These are phyloP conservation scores for Chaetomium sp. DNA, from an alignment of 2,329 filamentous ascomycete species.

Conservation along the genomic window DNA sequence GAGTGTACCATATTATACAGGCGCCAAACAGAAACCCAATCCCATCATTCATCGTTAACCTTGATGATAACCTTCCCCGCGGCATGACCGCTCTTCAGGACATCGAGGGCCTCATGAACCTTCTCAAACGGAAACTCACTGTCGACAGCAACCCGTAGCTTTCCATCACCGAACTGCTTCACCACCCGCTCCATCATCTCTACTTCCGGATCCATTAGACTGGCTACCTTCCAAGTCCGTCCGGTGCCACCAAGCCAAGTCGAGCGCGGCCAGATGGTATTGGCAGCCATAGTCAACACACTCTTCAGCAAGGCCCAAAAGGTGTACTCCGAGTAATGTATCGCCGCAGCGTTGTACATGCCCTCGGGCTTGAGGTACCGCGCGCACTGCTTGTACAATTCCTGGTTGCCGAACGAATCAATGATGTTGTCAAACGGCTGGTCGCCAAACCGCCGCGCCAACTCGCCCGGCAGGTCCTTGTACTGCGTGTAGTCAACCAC, in stretches of 20 bases:
- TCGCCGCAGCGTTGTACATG: constrained; percentile 34
- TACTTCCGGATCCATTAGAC: constrained; percentile 37
- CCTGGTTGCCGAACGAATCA: constrained; percentile 53
- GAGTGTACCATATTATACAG: background rate
- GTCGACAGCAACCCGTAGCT: constrained; percentile 30
- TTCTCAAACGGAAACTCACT: constrained; percentile 39
- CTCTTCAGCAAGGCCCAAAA: constrained; percentile 35
- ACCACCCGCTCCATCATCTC: constrained; percentile 37
- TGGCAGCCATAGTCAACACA: constrained; percentile 30
- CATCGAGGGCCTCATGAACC: constrained; percentile 37
- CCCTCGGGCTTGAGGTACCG: constrained; percentile 44
- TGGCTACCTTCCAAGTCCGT: constrained; percentile 36
- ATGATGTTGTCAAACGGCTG: constrained; percentile 47
- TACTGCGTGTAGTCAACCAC: constrained; percentile 48
- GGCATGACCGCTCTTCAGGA: constrained; percentile 37
- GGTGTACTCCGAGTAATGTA: constrained; percentile 30
- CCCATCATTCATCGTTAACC: constrained; percentile 26
- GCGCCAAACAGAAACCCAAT: background rate
- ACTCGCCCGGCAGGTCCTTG: constrained; percentile 41
- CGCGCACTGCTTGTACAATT: constrained; percentile 46
- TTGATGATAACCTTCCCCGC: constrained; percentile 41
- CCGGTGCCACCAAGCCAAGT: constrained; percentile 39
- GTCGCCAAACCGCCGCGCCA: constrained; percentile 40
- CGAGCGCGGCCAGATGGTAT: constrained; percentile 34
- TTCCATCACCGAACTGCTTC: constrained; percentile 36